These are phyloP conservation scores for Moesziomyces sp. DNA, from an alignment of 1,284 basidiomycete species.

Conservation along the genomic window DNA sequence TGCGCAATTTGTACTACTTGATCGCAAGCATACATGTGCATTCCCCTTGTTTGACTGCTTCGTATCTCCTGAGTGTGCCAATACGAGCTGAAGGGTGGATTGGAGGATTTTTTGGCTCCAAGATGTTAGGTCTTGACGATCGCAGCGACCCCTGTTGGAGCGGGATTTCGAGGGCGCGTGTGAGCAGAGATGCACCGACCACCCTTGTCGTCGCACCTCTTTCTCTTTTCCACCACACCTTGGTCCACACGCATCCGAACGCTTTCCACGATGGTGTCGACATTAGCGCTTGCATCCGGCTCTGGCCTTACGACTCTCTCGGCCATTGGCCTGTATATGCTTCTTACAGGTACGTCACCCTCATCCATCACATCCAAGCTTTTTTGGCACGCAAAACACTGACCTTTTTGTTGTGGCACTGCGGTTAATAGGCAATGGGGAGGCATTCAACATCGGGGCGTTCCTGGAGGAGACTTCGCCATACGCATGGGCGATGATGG, in stretches of 20 bases:
- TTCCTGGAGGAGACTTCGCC: constrained; percentile 95
- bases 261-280: constrained; percentile 27
- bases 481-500: constrained; percentile 89
- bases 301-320: constrained; percentile 26
- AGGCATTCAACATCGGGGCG: constrained; percentile 51
- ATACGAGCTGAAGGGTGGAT: too few relatives aligned
- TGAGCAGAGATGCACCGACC: too few relatives aligned
- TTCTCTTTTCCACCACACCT: background rate
- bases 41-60: too few relatives aligned
- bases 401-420: too few relatives aligned
- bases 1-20: background rate
- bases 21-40: too few relatives aligned
- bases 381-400: too few relatives aligned
- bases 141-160: too few relatives aligned
- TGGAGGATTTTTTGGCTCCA: too few relatives aligned
- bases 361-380: background rate
- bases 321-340: constrained; percentile 49
- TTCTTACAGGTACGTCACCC: constrained; percentile 40
- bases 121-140: too few relatives aligned
- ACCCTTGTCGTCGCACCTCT: background rate
- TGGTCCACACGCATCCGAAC: too few relatives aligned
- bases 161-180: too few relatives aligned
- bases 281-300: constrained; percentile 29
- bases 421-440: constrained; percentile 37
- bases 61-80: too few relatives aligned